Evolutionary conservation across 768 basidiomycete genomes (phyloP).

Genomic region (Holtermanniella nyarrowii): DNA sequence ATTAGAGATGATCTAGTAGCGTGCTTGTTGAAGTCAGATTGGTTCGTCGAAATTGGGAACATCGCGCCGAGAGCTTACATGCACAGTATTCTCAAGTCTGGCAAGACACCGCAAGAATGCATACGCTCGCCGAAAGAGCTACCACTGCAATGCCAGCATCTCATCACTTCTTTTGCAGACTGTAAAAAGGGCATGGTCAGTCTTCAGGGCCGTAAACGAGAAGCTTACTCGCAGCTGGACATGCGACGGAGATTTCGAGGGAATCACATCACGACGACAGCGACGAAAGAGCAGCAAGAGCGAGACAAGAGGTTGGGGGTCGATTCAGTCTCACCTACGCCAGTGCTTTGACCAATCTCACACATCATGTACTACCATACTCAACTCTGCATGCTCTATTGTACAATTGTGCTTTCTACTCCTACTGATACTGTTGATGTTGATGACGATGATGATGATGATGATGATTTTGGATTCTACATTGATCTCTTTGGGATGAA

Average conservation of each 20-base stretch:
- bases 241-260: slow-evolving; percentile 39
- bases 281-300: slow-evolving; percentile 6
- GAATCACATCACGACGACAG: slow-evolving; percentile 28
- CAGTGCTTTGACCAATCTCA: not conserved
- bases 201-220: not conserved
- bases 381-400: not conserved
- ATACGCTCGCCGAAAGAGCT: slow-evolving; percentile 26
- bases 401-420: no score
- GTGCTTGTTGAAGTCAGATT: slow-evolving; percentile 26
- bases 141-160: slow-evolving; percentile 37
- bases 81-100: slow-evolving; percentile 28
- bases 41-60: slow-evolving; percentile 8
- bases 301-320: not conserved
- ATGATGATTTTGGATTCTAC: no score
- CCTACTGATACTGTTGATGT: no score
- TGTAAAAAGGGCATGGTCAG: slow-evolving; percentile 41
- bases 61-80: not conserved
- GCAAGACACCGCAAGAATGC: slow-evolving; percentile 34
- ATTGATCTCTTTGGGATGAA: slow-evolving; percentile 41
- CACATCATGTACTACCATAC: not conserved
- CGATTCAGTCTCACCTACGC: not conserved
- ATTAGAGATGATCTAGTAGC: slow-evolving; percentile 25
- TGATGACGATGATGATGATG: no score
- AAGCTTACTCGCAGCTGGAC: slow-evolving; percentile 25
- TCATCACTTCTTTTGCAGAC: slow-evolving; percentile 32